These are phyloP conservation scores for Triticum turgidum DNA, from an alignment of 176 grass and related monocot species.

Conservation along the genomic window DNA sequence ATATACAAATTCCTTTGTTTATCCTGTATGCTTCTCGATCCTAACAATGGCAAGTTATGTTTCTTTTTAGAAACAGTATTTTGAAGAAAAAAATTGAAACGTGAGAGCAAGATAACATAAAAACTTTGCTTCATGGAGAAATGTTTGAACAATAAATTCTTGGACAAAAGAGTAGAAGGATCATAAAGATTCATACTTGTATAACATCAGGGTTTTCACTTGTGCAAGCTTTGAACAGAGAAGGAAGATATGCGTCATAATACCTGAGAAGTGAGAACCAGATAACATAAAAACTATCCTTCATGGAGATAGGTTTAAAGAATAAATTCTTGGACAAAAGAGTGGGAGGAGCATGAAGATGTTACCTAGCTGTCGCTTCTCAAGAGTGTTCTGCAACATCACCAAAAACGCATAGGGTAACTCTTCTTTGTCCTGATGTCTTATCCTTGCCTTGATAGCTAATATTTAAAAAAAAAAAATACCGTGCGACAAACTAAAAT, in stretches of 20 bases:
- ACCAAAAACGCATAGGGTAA: slow-evolving; percentile 6
- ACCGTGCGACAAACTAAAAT: no score
- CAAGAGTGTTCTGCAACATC: slow-evolving; percentile 75
- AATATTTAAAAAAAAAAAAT: neutral
- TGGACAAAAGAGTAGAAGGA: no score
- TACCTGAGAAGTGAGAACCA: slow-evolving; percentile 43
- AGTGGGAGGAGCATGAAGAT: slow-evolving; percentile 6
- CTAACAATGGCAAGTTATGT: no score
- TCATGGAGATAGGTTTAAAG: neutral
- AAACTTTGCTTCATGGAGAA: no score
- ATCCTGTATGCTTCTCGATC: no score
- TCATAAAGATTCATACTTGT: slow-evolving; percentile 46
- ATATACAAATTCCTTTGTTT: no score
- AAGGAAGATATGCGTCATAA: slow-evolving; percentile 77
- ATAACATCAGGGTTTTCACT: slow-evolving; percentile 73
- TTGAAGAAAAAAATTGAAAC: no score
- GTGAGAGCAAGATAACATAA: no score
- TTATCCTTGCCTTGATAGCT: slow-evolving; percentile 57
- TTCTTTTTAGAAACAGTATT: no score
- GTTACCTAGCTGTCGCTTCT: slow-evolving; percentile 64
- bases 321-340: slow-evolving; percentile 9
- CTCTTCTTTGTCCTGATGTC: slow-evolving; percentile 43
- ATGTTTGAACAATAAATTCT: no score
- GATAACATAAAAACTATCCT: neutral
- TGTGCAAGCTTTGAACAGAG: slow-evolving; percentile 67